Conservation (phyloP, 2,329 filamentous ascomycete genomes). For the Albifimbria verrucaria region DNA sequence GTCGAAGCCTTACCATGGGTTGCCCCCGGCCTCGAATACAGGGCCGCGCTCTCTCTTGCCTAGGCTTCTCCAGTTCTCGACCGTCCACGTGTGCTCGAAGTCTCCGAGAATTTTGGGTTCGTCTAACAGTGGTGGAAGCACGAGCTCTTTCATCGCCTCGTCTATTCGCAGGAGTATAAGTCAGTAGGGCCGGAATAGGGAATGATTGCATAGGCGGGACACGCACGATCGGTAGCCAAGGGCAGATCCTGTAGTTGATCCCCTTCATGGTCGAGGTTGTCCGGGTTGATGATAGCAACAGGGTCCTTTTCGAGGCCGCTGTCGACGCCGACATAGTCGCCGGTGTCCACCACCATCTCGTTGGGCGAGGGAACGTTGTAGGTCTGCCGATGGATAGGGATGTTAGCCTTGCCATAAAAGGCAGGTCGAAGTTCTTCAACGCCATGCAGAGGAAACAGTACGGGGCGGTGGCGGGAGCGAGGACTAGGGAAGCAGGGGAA, state of each 20-base stretch:
- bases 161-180: conserved; percentile 40
- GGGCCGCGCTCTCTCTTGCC: conserved; percentile 84
- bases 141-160: conserved; percentile 80
- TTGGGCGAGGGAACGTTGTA: conserved; percentile 54
- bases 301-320: conserved; percentile 48
- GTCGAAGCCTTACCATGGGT: conserved; percentile 67
- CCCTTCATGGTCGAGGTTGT: conserved; percentile 44
- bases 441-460: conserved; percentile 14
- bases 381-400: conserved; percentile 32
- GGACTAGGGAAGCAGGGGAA: no score
- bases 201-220: conserved; percentile 6
- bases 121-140: conserved; percentile 68
- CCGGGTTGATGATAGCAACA: conserved; percentile 53
- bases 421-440: conserved; percentile 12
- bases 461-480: not conserved
- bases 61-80: conserved; percentile 76
- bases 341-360: conserved; percentile 54
- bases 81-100: conserved; percentile 77
- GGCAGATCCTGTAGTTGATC: conserved; percentile 46
- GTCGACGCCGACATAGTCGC: conserved; percentile 50
- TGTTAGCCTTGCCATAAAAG: conserved; percentile 22
- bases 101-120: conserved; percentile 80
- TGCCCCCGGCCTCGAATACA: conserved; percentile 78
- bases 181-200: conserved; percentile 15
- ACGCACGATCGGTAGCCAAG: conserved; percentile 53